Conservation (phyloP, 371 early-diverging fungal species). For the Mucor irregularis region DNA sequence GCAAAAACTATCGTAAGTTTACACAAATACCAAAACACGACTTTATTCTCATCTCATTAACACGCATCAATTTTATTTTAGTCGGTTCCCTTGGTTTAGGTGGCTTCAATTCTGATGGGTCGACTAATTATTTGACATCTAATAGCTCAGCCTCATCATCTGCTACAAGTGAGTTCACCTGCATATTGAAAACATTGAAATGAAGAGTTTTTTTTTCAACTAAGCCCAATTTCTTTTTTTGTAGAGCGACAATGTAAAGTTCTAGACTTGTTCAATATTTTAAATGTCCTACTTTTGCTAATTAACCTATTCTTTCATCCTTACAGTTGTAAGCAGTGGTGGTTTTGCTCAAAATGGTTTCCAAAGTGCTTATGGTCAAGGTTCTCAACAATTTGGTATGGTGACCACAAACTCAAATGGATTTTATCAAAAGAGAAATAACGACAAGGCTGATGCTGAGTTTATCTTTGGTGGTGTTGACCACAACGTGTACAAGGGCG, state of each 20-base stretch:
- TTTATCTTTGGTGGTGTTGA: slow-evolving; percentile 52
- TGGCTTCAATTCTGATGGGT: slow-evolving; percentile 40
- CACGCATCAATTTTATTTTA: slow-evolving; percentile 4
- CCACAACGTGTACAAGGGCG: slow-evolving; percentile 43
- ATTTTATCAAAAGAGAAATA: slow-evolving; percentile 39
- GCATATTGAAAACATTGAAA: neutral
- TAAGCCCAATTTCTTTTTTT: slow-evolving; percentile 12
- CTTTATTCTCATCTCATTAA: slow-evolving; percentile 4
- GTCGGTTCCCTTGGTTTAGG: slow-evolving; percentile 45
- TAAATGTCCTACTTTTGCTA: slow-evolving; percentile 4
- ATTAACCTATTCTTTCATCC: slow-evolving; percentile 1
- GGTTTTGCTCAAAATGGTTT: slow-evolving; percentile 41
- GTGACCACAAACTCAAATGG: slow-evolving; percentile 17
- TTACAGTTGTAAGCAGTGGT: slow-evolving; percentile 7
- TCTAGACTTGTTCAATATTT: slow-evolving; percentile 9
- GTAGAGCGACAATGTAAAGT: slow-evolving; percentile 11
- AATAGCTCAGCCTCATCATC: slow-evolving; percentile 20
- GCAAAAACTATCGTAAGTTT: slow-evolving; percentile 38
- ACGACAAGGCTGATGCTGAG: slow-evolving; percentile 30
- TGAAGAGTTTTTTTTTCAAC: neutral
- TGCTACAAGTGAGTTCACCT: slow-evolving; percentile 19
- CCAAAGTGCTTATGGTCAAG: slow-evolving; percentile 25
- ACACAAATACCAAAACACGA: neutral
- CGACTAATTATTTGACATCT: slow-evolving; percentile 29
- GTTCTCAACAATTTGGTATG: slow-evolving; percentile 40